These are phyloP conservation scores for Calonectria hawksworthii DNA, from an alignment of 2,329 filamentous ascomycete genomes.

Conservation along the genomic window DNA sequence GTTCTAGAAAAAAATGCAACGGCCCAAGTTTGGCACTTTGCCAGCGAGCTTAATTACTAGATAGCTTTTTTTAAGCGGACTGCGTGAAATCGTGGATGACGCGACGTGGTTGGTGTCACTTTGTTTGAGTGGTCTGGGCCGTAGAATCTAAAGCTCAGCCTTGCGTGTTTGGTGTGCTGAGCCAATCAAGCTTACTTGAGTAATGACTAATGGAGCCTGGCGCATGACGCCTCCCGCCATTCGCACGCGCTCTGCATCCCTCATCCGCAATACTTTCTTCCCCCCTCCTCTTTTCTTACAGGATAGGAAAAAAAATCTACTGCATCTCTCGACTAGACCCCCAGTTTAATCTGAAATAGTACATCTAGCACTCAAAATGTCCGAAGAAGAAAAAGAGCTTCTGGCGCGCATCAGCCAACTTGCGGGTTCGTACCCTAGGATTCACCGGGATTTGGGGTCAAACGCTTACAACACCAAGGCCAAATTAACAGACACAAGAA, in stretches of 20 bases:
- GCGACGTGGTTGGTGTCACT: background rate
- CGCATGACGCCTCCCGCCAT: constrained; percentile 12
- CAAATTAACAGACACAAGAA: constrained; percentile 87
- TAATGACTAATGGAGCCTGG: constrained; percentile 44
- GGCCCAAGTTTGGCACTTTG: background rate
- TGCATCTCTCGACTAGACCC: background rate
- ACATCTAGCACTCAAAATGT: constrained; percentile 50
- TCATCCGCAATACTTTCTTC: background rate
- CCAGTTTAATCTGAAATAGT: background rate
- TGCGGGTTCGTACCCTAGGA: constrained; percentile 56
- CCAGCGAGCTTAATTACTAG: background rate
- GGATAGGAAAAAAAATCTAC: background rate
- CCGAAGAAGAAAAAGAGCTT: constrained; percentile 66
- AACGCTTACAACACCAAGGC: constrained; percentile 59
- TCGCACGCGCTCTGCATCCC: constrained; percentile 5
- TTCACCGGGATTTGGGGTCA: background rate
- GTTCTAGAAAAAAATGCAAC: background rate
- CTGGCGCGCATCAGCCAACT: constrained; percentile 67
- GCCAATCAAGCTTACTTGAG: constrained; percentile 34
- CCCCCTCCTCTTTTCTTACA: constrained; percentile 2
- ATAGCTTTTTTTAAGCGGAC: background rate
- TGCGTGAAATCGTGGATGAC: background rate
- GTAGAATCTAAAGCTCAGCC: constrained; percentile 36
- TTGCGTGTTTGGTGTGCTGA: constrained; percentile 27
- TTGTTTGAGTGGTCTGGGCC: constrained; percentile 4